phyloP scores from a whole-genome alignment of 2,329 filamentous ascomycete species.

The Juglanconis oblonga region DNA sequence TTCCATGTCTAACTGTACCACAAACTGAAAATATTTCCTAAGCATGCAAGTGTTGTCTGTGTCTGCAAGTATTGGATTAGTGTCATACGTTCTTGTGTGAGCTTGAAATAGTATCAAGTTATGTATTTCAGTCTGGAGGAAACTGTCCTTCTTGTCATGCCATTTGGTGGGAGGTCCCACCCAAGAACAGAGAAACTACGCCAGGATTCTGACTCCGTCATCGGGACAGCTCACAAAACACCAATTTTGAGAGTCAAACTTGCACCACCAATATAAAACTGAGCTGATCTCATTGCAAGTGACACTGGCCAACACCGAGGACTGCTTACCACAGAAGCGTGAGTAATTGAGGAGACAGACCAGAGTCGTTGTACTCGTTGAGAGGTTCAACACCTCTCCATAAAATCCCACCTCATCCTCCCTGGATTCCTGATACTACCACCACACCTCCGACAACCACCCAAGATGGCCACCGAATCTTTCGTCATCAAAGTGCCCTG shows the following conservation, averaged over 20 bases:
- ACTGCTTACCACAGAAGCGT: not conserved
- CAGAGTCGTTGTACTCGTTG: not conserved
- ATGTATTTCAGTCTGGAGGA: too few species aligned
- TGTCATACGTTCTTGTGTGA: too few species aligned
- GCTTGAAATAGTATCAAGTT: too few species aligned
- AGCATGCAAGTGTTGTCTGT: not conserved
- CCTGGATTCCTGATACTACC: not conserved
- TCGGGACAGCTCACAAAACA: constrained; percentile 14
- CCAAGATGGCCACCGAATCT: constrained; percentile 39
- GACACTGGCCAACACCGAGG: not conserved
- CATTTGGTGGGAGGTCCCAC: not conserved
- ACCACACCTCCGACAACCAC: not conserved
- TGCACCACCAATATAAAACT: not conserved
- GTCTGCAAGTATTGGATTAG: not conserved
- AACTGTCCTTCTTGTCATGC: constrained; percentile 7
- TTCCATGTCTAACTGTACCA: too few species aligned
- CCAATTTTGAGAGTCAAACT: constrained; percentile 11
- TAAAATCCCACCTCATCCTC: not conserved
- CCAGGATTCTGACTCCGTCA: constrained; percentile 14
- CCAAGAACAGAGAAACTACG: not conserved
- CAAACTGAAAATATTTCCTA: too few species aligned
- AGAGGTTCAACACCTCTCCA: constrained; percentile 12
- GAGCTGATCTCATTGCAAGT: not conserved
- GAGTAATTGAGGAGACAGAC: not conserved
- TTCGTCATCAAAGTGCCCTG: constrained; percentile 80